Base-by-base conservation (phyloP, 2,329 filamentous ascomycete species). In the Talaromyces sp. region DNA sequence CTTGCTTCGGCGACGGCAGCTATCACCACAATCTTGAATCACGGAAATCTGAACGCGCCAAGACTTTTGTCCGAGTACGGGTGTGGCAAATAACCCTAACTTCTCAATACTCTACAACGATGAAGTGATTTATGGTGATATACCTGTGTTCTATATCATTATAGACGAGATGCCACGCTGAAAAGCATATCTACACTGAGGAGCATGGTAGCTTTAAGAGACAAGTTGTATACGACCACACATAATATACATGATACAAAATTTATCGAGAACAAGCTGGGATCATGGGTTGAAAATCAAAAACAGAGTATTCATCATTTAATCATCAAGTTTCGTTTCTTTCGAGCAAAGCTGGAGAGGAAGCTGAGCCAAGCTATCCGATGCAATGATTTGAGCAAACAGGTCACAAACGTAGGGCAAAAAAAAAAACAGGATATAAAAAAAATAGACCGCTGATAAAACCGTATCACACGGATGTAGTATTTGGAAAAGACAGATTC, bases 241-340 rank as follows among this genome's bases (percentile, higher is more conserved):
- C 25, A 57, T 63, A 63, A 39, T 63, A 56, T 63, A 63, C 61
- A 63, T 57, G 61, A 43, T 57, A 47, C 60, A 27, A 33, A 43
- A 54, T 57, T n/a, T n/a, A 47, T 57, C 61, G 43, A 57, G 37
- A 43, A 59, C 19, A 59, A 31, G 22, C 22, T 27, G 37, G 22
- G 39, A 39, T 63, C 52, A 31, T 57, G 49, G 52, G 50, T 54
- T 47, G 27, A 47, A 35, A 47, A 57, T 41, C 5, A 43, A 25
- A 19, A 56, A 54, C 60, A 62, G 25, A 62, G 60, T 52, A 54
- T 62, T 57, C 50, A 49, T 64, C 62, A 43, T 63, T 62, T 50
- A 50, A 35, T 66, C 64, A 59, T 66, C 35, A 62, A 59, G 45
- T 62, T 62, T 62, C 64, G 64, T 66, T 62, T 60, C 64, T 66